phyloP scores from a whole-genome alignment of 371 early-diverging fungal genomes.

The Syncephalastrum monosporum region DNA sequence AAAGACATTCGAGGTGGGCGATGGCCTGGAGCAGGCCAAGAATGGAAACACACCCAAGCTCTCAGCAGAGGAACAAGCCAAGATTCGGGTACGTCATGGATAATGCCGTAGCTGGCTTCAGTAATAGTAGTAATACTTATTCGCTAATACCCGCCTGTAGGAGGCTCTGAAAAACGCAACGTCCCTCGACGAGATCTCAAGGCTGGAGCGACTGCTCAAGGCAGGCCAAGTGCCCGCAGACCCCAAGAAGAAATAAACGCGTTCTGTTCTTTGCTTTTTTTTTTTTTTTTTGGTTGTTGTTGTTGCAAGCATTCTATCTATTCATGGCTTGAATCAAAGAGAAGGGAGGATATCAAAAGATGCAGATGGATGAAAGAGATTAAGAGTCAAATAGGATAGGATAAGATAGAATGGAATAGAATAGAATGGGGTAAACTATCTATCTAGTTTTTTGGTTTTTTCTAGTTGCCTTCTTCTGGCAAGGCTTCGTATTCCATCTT shows the following conservation, averaged over 20 bases:
- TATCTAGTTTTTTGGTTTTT: not conserved
- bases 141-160: slow-evolving; percentile 11
- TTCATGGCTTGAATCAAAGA: too few species aligned
- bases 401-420: not conserved
- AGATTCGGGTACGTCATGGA: slow-evolving; percentile 43
- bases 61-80: slow-evolving; percentile 57
- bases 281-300: too few species aligned
- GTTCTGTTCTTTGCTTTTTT: too few species aligned
- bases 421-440: not conserved
- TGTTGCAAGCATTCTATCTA: too few species aligned
- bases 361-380: too few species aligned
- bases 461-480: slow-evolving; percentile 26
- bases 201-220: slow-evolving; percentile 67
- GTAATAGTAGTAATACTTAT: not conserved
- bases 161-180: slow-evolving; percentile 77
- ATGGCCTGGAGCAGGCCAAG: slow-evolving; percentile 57
- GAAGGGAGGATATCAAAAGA: too few species aligned
- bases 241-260: too few species aligned
- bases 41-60: slow-evolving; percentile 42
- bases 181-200: slow-evolving; percentile 75
- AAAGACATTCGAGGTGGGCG: slow-evolving; percentile 77
- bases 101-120: not conserved
- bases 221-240: slow-evolving; percentile 56
- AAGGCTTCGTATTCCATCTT: slow-evolving; percentile 39
- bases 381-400: too few species aligned